phyloP scores from a whole-genome alignment of 331 rosid genomes.

The Cydonia oblonga region DNA sequence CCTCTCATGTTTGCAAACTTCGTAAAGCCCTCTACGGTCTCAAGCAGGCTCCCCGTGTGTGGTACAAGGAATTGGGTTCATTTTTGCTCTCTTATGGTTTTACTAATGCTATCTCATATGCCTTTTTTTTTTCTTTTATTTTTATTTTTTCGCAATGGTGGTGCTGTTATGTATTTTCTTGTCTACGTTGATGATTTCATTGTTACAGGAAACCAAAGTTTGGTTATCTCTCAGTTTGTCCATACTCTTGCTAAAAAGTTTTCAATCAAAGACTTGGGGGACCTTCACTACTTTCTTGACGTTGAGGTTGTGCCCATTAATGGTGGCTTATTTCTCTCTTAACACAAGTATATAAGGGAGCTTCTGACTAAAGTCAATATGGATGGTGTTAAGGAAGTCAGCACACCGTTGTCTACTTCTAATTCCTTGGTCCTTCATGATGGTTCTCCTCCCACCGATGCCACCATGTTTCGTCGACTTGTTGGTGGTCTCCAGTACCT shows the following conservation, averaged over 20 bases:
- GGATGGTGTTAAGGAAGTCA: not conserved
- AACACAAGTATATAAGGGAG: not conserved
- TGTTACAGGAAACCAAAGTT: not conserved
- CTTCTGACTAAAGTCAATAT: not conserved
- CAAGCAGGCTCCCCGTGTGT: too few species aligned
- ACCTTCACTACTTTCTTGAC: not conserved
- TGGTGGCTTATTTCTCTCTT: not conserved
- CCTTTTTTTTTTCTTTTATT: not conserved
- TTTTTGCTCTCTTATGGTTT: not conserved
- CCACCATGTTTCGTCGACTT: not conserved
- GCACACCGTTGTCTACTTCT: not conserved
- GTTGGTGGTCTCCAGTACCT: not conserved
- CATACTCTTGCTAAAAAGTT: not conserved
- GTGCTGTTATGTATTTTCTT: not conserved
- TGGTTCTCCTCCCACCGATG: not conserved
- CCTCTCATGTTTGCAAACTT: too few species aligned
- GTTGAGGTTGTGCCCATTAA: not conserved
- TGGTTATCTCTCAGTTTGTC: not conserved
- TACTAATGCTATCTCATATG: not conserved
- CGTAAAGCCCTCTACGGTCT: too few species aligned
- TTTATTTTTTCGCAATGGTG: not conserved
- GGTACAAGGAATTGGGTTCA: too few species aligned
- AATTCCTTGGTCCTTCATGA: not conserved
- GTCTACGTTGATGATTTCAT: not conserved
- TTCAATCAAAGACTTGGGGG: too few species aligned